phyloP scores from a whole-genome alignment of 208 protist species.

The Acanthamoeba triangularis region DNA sequence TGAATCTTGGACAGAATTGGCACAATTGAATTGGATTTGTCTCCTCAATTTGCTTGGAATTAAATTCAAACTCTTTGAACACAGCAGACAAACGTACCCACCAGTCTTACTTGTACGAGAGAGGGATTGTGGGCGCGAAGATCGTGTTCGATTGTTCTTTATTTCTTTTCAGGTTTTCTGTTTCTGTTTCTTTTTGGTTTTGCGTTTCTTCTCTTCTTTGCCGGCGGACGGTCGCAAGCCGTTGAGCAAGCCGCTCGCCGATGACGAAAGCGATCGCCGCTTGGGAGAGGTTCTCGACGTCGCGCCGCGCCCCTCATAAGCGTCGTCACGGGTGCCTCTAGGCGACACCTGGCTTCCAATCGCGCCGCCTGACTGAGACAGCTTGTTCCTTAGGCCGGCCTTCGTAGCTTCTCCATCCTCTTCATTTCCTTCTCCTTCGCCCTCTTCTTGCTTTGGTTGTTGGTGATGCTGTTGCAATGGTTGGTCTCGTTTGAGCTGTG shows the following conservation, averaged over 20 bases:
- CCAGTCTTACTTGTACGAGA: too few species aligned
- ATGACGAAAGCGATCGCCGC: background rate
- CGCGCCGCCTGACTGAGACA: background rate
- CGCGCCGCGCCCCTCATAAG: too few species aligned
- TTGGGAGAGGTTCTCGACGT: background rate
- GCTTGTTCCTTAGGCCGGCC: background rate
- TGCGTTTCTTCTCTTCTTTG: background rate
- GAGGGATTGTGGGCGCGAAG: too few species aligned
- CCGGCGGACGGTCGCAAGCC: background rate
- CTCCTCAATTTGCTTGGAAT: too few species aligned
- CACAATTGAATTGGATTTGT: too few species aligned
- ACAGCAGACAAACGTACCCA: too few species aligned
- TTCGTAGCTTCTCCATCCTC: background rate
- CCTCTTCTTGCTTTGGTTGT: background rate
- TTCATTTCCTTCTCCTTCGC: background rate
- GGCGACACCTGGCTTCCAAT: background rate
- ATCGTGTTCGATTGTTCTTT: too few species aligned
- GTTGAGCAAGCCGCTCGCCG: background rate
- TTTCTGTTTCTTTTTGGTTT: slow-evolving; percentile 2
- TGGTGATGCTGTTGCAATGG: background rate
- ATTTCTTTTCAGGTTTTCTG: background rate
- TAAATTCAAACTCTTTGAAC: too few species aligned
- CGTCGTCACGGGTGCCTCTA: background rate
- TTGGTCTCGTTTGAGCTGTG: background rate
- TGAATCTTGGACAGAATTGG: too few species aligned